Evolutionary conservation across 2,329 filamentous ascomycete genomes (phyloP), one percentile per base, ranked within the genome.

Genomic region (Ceratocystis huliohia): DNA sequence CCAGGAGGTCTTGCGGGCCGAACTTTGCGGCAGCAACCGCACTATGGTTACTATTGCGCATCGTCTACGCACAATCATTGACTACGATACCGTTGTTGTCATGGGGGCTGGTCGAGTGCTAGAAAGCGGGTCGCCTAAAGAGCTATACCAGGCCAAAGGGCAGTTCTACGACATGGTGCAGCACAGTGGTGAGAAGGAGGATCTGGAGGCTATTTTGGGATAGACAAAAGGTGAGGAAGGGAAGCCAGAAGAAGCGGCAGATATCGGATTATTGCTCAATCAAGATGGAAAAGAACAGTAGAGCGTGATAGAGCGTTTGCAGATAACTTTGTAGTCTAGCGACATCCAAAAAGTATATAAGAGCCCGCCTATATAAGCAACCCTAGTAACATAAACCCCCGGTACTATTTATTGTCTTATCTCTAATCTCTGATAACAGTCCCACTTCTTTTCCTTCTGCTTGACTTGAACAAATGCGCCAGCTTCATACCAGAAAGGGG

Each of bases 151-250:
- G 50, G 72, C 74, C 3, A 74, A 75, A 65, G 78, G 79, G 0
- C 74, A 77, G 44, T 83, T 83, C 70, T 80, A 80, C 67, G 79
- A 82, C 50, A 83, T 83, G 81, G 77, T 83, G 44, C 77, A 76
- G 69, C 80, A 82, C 67, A 82, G 81, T 66, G 81, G 80, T 0
- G 81, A 82, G 72, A 76, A 79, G 71, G 77, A 78, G 41, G 69
- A 67, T 56, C 46, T 70, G 30, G 53, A 59, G 50, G 45, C 41
- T 37, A 64, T 69, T 33, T 44, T 68, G 28, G 67, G 63, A 15
- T 59, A 56, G n/a, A 44, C 1, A 15, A 30, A 28, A 22, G 15
- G 5, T 7, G 4, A 15, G 28, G 3, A 53, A 10, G 37, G 10
- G 37, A 5, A 41, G 10, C 37, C 13, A 53, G 22, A 8, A 53